A percentile compares a stretch with the other conserved stretches of the same genome.
These are phyloP conservation scores for Vaccinium corymbosum DNA, from an alignment of 148 eudicot genomes.

Conservation along the genomic window DNA sequence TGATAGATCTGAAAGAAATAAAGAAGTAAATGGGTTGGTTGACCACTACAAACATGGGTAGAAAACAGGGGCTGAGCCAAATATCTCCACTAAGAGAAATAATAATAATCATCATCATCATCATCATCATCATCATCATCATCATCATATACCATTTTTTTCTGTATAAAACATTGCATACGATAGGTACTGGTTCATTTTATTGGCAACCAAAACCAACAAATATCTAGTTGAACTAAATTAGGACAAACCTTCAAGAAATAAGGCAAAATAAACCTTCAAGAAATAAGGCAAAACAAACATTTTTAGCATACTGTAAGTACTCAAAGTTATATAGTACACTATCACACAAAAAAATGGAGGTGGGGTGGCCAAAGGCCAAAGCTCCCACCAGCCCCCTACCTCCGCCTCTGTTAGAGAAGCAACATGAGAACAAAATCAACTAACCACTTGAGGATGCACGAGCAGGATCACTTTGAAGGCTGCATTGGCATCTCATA, in stretches of 20 bases:
- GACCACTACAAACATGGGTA: not conserved
- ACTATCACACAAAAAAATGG: not conserved
- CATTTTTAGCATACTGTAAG: not conserved
- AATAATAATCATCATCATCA: too few species aligned
- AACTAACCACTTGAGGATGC: constrained; percentile 30
- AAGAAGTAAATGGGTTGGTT: not conserved
- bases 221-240: not conserved
- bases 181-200: not conserved
- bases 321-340: not conserved
- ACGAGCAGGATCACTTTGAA: constrained; percentile 15
- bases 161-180: not conserved
- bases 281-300: not conserved
- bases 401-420: not conserved
- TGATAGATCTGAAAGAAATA: constrained; percentile 26
- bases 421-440: not conserved
- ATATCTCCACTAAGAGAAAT: not conserved
- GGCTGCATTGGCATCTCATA: constrained; percentile 27
- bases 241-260: not conserved
- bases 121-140: not conserved
- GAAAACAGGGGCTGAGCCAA: constrained; percentile 9
- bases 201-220: not conserved
- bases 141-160: not conserved
- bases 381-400: not conserved
- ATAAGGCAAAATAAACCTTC: not conserved
- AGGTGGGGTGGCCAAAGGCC: not conserved